Percentiles rank a stretch among this genome's conserved stretches.
These are phyloP conservation scores for Eimeria acervulina DNA, from an alignment of 169 alveolate species.

Conservation along the genomic window DNA sequence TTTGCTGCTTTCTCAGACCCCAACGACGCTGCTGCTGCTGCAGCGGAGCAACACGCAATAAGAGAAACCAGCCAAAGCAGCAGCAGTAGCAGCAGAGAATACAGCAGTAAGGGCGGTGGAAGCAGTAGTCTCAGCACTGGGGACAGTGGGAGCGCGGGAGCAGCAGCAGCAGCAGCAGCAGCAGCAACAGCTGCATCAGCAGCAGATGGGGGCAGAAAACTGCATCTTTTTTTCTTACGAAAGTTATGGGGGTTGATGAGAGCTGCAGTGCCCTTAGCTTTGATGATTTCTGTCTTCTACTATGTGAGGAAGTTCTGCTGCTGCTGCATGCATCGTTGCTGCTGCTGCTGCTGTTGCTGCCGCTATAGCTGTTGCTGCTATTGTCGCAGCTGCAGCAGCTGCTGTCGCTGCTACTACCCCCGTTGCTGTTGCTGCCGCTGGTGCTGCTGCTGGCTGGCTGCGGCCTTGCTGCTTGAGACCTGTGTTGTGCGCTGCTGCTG, in stretches of 20 bases:
- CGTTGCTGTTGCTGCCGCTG: background rate
- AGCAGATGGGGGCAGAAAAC: background rate
- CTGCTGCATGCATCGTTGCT: background rate
- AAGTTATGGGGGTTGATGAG: background rate
- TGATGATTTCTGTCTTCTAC: background rate
- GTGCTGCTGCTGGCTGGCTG: background rate
- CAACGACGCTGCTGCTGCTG: constrained; percentile 52
- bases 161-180: background rate
- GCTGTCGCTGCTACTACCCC: background rate
- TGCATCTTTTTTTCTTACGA: background rate
- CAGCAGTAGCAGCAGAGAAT: background rate
- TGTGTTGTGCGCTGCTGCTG: background rate
- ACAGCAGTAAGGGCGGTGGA: background rate
- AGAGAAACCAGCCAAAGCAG: background rate
- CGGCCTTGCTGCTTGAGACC: background rate
- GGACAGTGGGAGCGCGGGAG: background rate
- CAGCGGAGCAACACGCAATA: background rate
- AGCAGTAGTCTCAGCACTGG: background rate
- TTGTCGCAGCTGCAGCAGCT: background rate
- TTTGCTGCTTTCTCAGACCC: constrained; percentile 63
- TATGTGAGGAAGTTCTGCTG: background rate
- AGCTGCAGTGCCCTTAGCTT: background rate
- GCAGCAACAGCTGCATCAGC: background rate
- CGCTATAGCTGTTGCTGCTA: background rate
- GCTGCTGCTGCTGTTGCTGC: background rate